Evolutionary conservation across 495 filamentous ascomycete species (phyloP), one percentile per base, ranked within the genome.

Genomic region (Neurospora discreta): DNA sequence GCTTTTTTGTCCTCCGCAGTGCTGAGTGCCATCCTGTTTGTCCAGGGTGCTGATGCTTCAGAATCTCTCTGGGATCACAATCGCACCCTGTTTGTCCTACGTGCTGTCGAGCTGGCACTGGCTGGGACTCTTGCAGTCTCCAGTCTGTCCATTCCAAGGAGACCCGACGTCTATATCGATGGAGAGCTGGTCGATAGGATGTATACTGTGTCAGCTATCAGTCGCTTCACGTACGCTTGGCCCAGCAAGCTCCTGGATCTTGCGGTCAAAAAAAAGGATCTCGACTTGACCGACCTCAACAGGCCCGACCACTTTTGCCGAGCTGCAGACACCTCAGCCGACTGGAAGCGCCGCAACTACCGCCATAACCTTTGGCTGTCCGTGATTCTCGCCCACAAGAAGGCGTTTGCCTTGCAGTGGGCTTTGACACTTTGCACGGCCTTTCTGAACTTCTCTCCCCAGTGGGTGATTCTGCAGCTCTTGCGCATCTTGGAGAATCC

Each of bases 191-290:
- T 95, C 11, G 92, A 94, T 76, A 80, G 84, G 40, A 85, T 91
- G 78, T 83, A 82, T 65, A 90, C 89, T 0, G 85, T 81, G 11
- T 90, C 89, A 5, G 85, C 88, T 0, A 80, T 89, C 58, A 84
- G 81, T 52, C 87, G 89, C 39, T 90, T 87, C 76, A 92, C 84
- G 9, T 94, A 89, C 75, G 75, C 77, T 42, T 95, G 92, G 92
- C 85, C 87, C 10, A 78, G 72, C 5, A 74, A 74, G 3, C 40
- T 93, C 0, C 84, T 94, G 33, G 73, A 77, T 3, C 80, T 85
- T 46, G 87, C 89, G 1, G 78, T 80, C 20, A 80, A 83, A 71
- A 87, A 89, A 71, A 86, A 86, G 40, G 81, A 81, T 18, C 79
- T 95, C 3, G 85, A 89, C 8, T 75, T 92, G 39, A 80, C 81